These are phyloP conservation scores for Starmerella ratchasimensis DNA, from an alignment of 805 yeast species.

Conservation along the genomic window DNA sequence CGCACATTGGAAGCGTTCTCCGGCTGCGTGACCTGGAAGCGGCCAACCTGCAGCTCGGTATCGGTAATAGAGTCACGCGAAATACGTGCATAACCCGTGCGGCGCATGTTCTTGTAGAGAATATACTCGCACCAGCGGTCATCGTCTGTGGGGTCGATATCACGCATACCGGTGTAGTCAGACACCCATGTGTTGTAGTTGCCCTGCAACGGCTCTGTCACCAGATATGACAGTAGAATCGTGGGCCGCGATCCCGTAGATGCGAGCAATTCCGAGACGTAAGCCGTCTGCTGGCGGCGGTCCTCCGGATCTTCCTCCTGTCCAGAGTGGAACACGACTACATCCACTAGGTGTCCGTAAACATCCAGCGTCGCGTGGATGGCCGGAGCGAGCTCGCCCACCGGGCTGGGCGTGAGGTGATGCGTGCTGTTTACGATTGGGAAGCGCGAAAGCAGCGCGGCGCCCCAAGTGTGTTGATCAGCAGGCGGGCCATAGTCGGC, in stretches of 20 bases:
- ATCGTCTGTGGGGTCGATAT: conserved; percentile 72
- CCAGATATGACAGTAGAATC: conserved; percentile 76
- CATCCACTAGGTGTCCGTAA: conserved; percentile 75
- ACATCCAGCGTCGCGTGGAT: conserved; percentile 90
- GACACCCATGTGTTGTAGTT: conserved; percentile 87
- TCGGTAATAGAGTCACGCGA: conserved; percentile 90
- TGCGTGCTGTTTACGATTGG: conserved; percentile 86
- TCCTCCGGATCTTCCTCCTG: conserved; percentile 97
- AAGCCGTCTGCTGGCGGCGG: conserved; percentile 70
- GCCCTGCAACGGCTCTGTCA: conserved; percentile 74
- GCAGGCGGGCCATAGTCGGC: conserved; percentile 98
- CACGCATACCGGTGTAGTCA: conserved; percentile 72
- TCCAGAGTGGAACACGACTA: conserved; percentile 94
- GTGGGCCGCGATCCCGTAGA: conserved; percentile 71
- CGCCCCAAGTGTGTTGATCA: conserved; percentile 96
- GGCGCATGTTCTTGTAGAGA: conserved; percentile 67
- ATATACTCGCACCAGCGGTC: conserved; percentile 99
- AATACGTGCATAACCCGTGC: conserved; percentile 88
- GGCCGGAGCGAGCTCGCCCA: conserved; percentile 96
- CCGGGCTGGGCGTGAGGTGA: conserved; percentile 88
- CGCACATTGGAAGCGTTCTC: conserved; percentile 43
- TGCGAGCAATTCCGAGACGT: conserved; percentile 62
- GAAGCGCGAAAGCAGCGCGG: conserved; percentile 80
- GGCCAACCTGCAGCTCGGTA: conserved; percentile 91
- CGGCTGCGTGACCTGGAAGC: conserved; percentile 47